Conservation (phyloP, 1,284 basidiomycete genomes). For the Cystobasidium slooffiae region DNA sequence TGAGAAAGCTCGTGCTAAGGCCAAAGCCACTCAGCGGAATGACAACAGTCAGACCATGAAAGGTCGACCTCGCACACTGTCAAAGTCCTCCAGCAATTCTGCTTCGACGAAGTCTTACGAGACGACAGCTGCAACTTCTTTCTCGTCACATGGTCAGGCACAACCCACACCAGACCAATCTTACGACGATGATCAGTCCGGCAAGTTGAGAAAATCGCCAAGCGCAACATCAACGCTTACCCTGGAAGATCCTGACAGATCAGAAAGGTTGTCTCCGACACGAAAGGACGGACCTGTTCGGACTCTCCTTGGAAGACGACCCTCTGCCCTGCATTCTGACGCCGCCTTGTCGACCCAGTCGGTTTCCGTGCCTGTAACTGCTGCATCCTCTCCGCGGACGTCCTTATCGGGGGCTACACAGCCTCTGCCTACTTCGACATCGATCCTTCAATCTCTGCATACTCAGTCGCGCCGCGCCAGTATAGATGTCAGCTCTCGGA, state of each 20-base stretch:
- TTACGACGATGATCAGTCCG: background rate
- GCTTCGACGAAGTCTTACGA: constrained; percentile 20
- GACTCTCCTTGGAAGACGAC: constrained; percentile 17
- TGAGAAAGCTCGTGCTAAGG: background rate
- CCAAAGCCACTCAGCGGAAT: background rate
- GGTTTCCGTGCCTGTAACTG: constrained; percentile 18
- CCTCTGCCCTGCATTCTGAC: constrained; percentile 32
- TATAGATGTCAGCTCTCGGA: background rate
- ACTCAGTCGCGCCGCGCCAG: background rate
- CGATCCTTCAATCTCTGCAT: constrained; percentile 13
- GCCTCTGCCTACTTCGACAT: constrained; percentile 9
- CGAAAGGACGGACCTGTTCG: constrained; percentile 4
- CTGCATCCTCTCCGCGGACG: background rate
- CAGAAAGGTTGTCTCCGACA: background rate
- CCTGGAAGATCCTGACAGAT: background rate
- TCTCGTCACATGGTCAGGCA: background rate
- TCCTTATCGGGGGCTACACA: background rate
- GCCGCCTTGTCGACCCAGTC: constrained; percentile 19
- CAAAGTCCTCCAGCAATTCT: constrained; percentile 24
- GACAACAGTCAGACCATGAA: background rate
- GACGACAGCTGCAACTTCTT: constrained; percentile 21
- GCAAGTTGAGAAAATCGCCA: constrained; percentile 4
- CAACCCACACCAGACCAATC: background rate
- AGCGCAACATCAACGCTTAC: constrained; percentile 4
- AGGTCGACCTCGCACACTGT: constrained; percentile 13